Conservation (phyloP, 352 stramenopile species). For the Pelagophyceae sp. region DNA sequence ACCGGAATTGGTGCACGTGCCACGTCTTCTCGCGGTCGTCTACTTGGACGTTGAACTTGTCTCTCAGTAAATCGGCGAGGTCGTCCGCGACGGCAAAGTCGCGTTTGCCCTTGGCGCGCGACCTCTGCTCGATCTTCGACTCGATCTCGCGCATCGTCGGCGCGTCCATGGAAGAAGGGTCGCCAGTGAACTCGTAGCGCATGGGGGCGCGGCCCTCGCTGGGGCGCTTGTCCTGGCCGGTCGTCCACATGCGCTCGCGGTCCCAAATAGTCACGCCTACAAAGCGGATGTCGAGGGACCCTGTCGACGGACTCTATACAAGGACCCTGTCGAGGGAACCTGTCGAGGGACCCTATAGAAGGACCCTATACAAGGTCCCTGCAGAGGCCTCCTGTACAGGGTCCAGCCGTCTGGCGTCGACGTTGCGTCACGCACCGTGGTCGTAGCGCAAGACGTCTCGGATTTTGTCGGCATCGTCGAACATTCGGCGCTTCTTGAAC, state of each 20-base stretch:
- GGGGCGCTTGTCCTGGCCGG: not conserved
- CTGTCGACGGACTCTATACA: too few species aligned
- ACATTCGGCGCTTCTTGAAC: not conserved
- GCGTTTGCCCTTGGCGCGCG: slow-evolving; percentile 31
- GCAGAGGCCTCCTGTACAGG: too few species aligned
- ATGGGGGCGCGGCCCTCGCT: not conserved
- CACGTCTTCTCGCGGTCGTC: slow-evolving; percentile 52
- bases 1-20: too few species aligned
- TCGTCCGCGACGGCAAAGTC: slow-evolving; percentile 44
- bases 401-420: too few species aligned
- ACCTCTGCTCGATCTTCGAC: slow-evolving; percentile 34
- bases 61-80: not conserved
- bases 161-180: not conserved
- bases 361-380: too few species aligned
- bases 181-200: not conserved
- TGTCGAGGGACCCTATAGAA: too few species aligned
- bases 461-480: slow-evolving; percentile 1
- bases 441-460: not conserved
- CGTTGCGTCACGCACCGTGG: too few species aligned
- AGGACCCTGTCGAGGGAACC: too few species aligned
- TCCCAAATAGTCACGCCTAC: not conserved
- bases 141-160: slow-evolving; percentile 2
- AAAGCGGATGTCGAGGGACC: too few species aligned
- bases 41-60: not conserved
- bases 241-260: not conserved